Evolutionary conservation across 345 rosid genomes (phyloP).

Genomic region (Mercurialis annua): DNA sequence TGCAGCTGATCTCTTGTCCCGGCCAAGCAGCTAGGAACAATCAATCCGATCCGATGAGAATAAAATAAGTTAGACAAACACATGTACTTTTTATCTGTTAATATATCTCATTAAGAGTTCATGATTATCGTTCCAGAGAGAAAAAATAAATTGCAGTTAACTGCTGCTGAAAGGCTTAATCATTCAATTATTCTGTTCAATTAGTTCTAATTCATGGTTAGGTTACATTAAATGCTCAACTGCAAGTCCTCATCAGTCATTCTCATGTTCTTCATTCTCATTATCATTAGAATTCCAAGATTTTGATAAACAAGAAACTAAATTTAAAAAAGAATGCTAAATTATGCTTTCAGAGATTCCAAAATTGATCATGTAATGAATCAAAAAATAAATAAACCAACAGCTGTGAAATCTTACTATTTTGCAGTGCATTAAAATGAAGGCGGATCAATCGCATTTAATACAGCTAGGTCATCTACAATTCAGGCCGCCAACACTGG

Average conservation of each 20-base stretch:
- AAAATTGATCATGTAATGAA: too few species aligned
- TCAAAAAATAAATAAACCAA: too few species aligned
- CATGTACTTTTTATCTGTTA: not conserved
- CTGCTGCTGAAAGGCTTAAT: not conserved
- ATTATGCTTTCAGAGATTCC: too few species aligned
- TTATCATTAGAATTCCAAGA: too few species aligned
- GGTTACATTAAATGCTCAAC: not conserved
- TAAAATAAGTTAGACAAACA: constrained; percentile 21
- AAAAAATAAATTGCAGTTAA: not conserved
- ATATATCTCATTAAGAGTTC: constrained; percentile 5
- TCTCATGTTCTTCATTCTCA: not conserved
- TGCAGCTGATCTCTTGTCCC: constrained; percentile 4
- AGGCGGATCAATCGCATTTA: too few species aligned
- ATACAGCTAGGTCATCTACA: too few species aligned
- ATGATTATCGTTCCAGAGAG: not conserved
- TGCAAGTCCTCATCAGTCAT: not conserved
- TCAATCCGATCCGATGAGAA: constrained; percentile 4
- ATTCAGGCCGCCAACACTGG: too few species aligned
- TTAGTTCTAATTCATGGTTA: not conserved
- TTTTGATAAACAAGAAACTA: too few species aligned
- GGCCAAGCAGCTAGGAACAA: constrained; percentile 3
- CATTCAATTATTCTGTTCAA: not conserved
- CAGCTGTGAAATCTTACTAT: too few species aligned
- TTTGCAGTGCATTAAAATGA: too few species aligned
- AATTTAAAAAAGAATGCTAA: too few species aligned